phyloP scores from a whole-genome alignment of 768 basidiomycete genomes.

The Naganishia friedmannii region DNA sequence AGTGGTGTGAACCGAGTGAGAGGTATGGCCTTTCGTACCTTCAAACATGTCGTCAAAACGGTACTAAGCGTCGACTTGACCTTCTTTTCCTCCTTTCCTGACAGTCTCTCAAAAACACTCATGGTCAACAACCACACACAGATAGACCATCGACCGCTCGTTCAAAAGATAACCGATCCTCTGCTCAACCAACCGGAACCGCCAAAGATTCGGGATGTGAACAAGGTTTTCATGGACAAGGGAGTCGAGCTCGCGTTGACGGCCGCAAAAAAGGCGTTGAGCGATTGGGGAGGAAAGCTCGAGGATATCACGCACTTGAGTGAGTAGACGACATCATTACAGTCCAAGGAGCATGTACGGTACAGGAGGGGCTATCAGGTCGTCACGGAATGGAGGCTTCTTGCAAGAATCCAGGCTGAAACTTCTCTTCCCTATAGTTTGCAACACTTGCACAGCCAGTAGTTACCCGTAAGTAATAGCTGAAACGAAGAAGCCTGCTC shows the following conservation, averaged over 20 bases:
- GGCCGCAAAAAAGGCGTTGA: conserved; percentile 30
- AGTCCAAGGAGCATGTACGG: background rate
- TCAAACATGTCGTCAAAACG: background rate
- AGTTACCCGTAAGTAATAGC: conserved; percentile 26
- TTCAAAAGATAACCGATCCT: conserved; percentile 11
- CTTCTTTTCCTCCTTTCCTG: too few species aligned
- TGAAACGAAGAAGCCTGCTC: background rate
- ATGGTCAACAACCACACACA: conserved; percentile 32
- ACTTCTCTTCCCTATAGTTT: conserved; percentile 7
- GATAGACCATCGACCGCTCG: conserved; percentile 29
- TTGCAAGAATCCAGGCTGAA: background rate
- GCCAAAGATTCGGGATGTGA: conserved; percentile 32
- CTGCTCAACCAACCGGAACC: conserved; percentile 27
- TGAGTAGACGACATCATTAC: conserved; percentile 9
- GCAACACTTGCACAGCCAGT: conserved; percentile 33
- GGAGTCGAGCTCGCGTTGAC: conserved; percentile 28
- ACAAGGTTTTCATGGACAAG: conserved; percentile 31
- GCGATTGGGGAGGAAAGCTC: conserved; percentile 32
- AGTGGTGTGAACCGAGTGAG: conserved; percentile 30
- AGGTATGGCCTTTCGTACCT: background rate
- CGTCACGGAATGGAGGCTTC: background rate
- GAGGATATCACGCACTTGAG: conserved; percentile 34
- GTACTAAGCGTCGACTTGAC: too few species aligned
- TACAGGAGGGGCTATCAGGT: background rate
- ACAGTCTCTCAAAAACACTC: conserved; percentile 34